These are phyloP conservation scores for Butyriboletus appendiculatus DNA, from an alignment of 1,284 basidiomycete genomes.

Conservation along the genomic window DNA sequence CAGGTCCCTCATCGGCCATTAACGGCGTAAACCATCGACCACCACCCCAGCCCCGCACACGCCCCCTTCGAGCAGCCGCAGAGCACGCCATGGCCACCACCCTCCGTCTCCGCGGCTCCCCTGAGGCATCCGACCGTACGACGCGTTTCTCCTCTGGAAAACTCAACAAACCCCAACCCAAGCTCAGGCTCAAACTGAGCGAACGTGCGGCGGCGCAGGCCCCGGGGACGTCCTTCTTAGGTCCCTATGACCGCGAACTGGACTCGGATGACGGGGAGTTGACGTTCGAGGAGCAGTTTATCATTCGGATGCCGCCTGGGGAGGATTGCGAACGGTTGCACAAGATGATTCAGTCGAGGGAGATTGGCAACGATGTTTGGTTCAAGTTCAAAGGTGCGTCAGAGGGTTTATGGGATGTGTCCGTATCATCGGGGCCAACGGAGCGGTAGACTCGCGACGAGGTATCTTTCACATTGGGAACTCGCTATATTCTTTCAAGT, in stretches of 20 bases:
- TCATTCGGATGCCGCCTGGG: constrained; percentile 87
- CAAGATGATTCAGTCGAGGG: constrained; percentile 80
- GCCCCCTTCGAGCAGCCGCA: constrained; percentile 38
- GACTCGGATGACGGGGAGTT: constrained; percentile 95
- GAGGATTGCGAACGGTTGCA: constrained; percentile 77
- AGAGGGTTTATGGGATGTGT: not conserved
- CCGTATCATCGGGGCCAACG: constrained; percentile 4
- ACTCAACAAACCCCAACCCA: constrained; percentile 57
- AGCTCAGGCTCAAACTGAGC: constrained; percentile 81
- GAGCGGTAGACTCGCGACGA: constrained; percentile 78
- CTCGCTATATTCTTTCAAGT: constrained; percentile 84
- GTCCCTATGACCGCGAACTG: constrained; percentile 89
- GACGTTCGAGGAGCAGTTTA: constrained; percentile 97
- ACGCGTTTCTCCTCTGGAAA: constrained; percentile 49
- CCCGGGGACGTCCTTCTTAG: constrained; percentile 80
- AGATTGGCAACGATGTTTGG: constrained; percentile 86
- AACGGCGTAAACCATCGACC: constrained; percentile 26
- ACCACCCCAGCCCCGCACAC: constrained; percentile 21
- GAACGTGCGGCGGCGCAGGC: constrained; percentile 77
- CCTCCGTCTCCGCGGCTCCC: constrained; percentile 45
- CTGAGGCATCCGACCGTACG: constrained; percentile 44
- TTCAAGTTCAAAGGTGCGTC: constrained; percentile 95
- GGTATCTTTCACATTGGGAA: constrained; percentile 90
- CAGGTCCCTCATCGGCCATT: constrained; percentile 25
- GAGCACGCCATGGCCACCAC: constrained; percentile 41